Evolutionary conservation across 345 rosid species (phyloP).

Genomic region (Laguncularia racemosa): DNA sequence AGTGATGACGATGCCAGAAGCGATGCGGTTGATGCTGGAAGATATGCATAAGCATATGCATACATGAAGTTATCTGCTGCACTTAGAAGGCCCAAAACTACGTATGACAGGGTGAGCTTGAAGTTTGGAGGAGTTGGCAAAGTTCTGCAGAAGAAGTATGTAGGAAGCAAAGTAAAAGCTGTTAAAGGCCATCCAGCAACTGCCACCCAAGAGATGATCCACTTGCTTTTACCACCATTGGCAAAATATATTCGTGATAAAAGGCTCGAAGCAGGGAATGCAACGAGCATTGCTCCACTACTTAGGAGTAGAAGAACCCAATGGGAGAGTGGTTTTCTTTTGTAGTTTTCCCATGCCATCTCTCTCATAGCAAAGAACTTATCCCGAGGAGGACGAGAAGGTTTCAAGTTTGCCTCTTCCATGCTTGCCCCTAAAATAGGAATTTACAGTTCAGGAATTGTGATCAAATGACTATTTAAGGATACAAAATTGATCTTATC

Average conservation of each 20-base stretch:
- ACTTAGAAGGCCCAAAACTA: conserved; percentile 54
- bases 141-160: conserved; percentile 34
- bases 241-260: conserved; percentile 63
- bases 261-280: conserved; percentile 78
- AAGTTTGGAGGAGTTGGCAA: conserved; percentile 51
- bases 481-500: too few species aligned
- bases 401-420: conserved; percentile 19
- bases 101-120: conserved; percentile 48
- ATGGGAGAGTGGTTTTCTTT: conserved; percentile 57
- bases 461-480: too few species aligned
- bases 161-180: conserved; percentile 45
- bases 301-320: conserved; percentile 64
- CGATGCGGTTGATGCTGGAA: conserved; percentile 81
- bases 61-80: conserved; percentile 81
- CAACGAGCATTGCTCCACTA: conserved; percentile 52
- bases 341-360: conserved; percentile 35
- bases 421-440: conserved; percentile 10
- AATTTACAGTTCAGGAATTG: too few species aligned
- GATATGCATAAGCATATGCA: conserved; percentile 84
- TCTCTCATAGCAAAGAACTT: conserved; percentile 22
- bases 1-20: conserved; percentile 79
- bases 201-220: conserved; percentile 89
- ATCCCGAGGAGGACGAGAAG: conserved; percentile 18
- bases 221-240: conserved; percentile 80
- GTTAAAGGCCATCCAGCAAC: conserved; percentile 87